Evolutionary conservation across 2,329 filamentous ascomycete species (phyloP).

Genomic region (Incumbomyces lentus): DNA sequence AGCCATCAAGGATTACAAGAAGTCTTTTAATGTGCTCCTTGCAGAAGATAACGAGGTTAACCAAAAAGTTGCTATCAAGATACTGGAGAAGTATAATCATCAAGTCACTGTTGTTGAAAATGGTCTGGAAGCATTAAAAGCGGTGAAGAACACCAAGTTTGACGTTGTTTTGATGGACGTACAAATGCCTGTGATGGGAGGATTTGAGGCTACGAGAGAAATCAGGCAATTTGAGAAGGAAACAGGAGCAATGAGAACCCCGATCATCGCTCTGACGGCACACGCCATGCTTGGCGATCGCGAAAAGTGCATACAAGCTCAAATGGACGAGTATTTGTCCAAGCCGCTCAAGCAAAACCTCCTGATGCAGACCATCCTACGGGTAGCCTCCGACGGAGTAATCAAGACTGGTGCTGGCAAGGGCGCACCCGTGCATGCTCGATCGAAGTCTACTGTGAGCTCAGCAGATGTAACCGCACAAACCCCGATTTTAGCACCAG

Average conservation of each 20-base stretch:
- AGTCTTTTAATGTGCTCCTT: conserved; percentile 87
- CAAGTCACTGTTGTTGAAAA: conserved; percentile 72
- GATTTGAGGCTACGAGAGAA: conserved; percentile 92
- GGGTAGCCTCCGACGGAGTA: conserved; percentile 85
- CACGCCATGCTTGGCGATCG: conserved; percentile 98
- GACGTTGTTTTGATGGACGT: conserved; percentile 99
- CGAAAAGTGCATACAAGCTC: conserved; percentile 94
- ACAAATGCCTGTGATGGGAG: conserved; percentile 99
- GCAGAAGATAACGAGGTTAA: conserved; percentile 98
- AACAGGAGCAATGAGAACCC: conserved; percentile 69
- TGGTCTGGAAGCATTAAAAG: conserved; percentile 85
- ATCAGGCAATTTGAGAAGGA: conserved; percentile 90
- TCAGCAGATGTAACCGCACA: neutral
- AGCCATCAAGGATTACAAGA: conserved; percentile 82
- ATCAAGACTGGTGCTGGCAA: conserved; percentile 29
- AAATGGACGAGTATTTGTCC: conserved; percentile 98
- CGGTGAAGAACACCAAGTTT: conserved; percentile 82
- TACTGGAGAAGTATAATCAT: conserved; percentile 84
- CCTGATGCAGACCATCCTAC: conserved; percentile 93
- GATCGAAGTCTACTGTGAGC: neutral
- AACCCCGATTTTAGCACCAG: conserved; percentile 25
- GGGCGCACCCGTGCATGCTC: conserved; percentile 9
- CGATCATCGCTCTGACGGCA: conserved; percentile 91
- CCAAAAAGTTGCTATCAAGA: conserved; percentile 90
- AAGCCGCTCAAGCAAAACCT: conserved; percentile 96